A percentile compares a stretch with the other conserved stretches of the same genome.
Evolutionary conservation across 192 early-diverging fungal genomes (phyloP).

Genomic region (Entomortierella parvispora): DNA sequence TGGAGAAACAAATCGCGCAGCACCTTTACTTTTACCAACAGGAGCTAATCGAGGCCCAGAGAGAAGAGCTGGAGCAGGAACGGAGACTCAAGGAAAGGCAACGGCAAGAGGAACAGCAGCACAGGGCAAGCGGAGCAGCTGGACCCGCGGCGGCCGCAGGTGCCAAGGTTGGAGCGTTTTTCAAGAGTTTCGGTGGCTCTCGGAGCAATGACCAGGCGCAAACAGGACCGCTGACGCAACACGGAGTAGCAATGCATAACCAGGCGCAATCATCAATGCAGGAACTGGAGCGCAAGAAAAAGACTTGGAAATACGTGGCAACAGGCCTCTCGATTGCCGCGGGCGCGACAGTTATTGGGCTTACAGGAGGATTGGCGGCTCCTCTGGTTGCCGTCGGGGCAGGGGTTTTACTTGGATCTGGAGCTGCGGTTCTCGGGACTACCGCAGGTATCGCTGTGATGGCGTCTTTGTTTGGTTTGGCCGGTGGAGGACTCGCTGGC

Average conservation of each 20-base stretch:
- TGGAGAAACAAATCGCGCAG: conserved; percentile 62
- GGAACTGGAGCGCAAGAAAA: conserved; percentile 57
- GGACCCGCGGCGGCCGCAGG: conserved; percentile 1
- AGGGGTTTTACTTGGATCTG: conserved; percentile 56
- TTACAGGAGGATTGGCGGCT: conserved; percentile 61
- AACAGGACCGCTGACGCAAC: conserved; percentile 14
- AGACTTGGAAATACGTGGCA: conserved; percentile 59
- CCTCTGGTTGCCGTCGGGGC: conserved; percentile 63
- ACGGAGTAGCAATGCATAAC: conserved; percentile 48
- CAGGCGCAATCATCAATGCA: conserved; percentile 56
- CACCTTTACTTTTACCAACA: conserved; percentile 63
- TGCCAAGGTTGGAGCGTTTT: conserved; percentile 25
- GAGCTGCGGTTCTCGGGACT: conserved; percentile 63
- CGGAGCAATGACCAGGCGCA: conserved; percentile 1
- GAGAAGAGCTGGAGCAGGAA: conserved; percentile 14
- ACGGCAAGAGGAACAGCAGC: conserved; percentile 15
- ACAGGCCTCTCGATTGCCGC: conserved; percentile 63
- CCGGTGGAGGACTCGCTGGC: conserved; percentile 66
- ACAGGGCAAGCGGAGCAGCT: conserved; percentile 2
- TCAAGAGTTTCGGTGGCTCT: conserved; percentile 24
- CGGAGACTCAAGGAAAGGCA: conserved; percentile 18
- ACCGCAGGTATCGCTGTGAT: conserved; percentile 64
- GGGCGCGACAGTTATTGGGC: conserved; percentile 66
- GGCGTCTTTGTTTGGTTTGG: conserved; percentile 64
- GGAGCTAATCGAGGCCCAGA: conserved; percentile 37